Percentiles rank a stretch among this genome's conserved stretches.
Conservation (phyloP, 2,329 filamentous ascomycete species). For the Venturia aucupariae region DNA sequence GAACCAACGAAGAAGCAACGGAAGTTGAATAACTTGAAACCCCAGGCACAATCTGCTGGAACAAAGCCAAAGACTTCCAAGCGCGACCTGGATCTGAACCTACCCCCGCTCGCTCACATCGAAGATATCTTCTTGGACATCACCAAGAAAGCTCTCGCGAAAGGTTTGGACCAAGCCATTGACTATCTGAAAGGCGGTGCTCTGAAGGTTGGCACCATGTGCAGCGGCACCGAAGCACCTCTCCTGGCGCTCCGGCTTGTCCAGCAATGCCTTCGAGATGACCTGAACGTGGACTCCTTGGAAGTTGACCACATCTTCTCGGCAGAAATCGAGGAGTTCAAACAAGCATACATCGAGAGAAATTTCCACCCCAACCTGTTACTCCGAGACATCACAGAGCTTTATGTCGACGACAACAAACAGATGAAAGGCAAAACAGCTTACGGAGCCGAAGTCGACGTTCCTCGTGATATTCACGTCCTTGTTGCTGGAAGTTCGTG, state of each 20-base stretch:
- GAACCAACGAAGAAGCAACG: neutral
- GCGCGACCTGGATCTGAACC: conserved; percentile 23
- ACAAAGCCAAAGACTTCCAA: neutral
- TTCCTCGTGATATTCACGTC: conserved; percentile 53
- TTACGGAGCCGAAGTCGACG: conserved; percentile 48
- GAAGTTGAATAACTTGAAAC: neutral
- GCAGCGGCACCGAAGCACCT: conserved; percentile 69
- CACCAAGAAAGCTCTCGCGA: conserved; percentile 28
- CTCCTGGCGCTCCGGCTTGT: conserved; percentile 56
- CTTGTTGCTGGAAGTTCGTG: conserved; percentile 67
- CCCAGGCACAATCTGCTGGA: neutral
- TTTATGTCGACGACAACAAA: conserved; percentile 50
- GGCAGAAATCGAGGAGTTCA: conserved; percentile 37
- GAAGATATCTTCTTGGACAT: conserved; percentile 43
- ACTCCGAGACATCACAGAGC: conserved; percentile 37
- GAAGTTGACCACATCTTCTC: conserved; percentile 34
- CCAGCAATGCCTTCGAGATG: conserved; percentile 22
- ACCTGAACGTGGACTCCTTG: conserved; percentile 16
- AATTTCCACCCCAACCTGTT: conserved; percentile 36
- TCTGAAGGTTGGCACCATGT: conserved; percentile 59
- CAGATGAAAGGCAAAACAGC: conserved; percentile 48
- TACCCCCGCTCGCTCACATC: conserved; percentile 40
- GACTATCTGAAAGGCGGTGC: conserved; percentile 27
- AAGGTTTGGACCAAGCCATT: conserved; percentile 29
- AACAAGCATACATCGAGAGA: conserved; percentile 39